phyloP scores from a whole-genome alignment of 2,329 filamentous ascomycete genomes.

The Ceratocystiopsis minuta region DNA sequence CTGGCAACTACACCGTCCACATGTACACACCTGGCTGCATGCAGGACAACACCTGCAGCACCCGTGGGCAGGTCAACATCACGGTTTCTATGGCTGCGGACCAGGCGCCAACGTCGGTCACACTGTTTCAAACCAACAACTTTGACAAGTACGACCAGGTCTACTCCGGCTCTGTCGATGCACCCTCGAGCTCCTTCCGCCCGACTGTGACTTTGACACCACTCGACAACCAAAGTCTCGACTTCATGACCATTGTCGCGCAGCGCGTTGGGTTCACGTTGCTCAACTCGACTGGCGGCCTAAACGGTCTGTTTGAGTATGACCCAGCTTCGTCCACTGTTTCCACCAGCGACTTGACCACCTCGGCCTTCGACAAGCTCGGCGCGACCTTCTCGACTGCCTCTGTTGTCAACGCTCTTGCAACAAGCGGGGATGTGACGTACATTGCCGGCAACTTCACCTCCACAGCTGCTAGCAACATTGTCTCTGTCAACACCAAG shows the following conservation, averaged over 20 bases:
- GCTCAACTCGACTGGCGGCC: conserved; percentile 53
- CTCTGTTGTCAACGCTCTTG: conserved; percentile 55
- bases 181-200: conserved; percentile 52
- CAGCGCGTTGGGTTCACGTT: conserved; percentile 67
- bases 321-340: conserved; percentile 45
- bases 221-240: conserved; percentile 39
- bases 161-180: conserved; percentile 71
- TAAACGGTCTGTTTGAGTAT: conserved; percentile 86
- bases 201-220: conserved; percentile 66
- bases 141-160: conserved; percentile 94
- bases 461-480: conserved; percentile 48
- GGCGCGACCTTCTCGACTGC: conserved; percentile 48
- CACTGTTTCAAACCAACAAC: conserved; percentile 76
- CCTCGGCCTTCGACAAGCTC: conserved; percentile 59
- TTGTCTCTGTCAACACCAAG: conserved; percentile 54
- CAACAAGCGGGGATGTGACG: conserved; percentile 41
- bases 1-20: conserved; percentile 80
- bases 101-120: conserved; percentile 33
- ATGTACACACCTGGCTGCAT: conserved; percentile 85
- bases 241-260: conserved; percentile 63
- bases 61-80: conserved; percentile 66
- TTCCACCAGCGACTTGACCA: conserved; percentile 43
- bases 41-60: conserved; percentile 57
- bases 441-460: conserved; percentile 80
- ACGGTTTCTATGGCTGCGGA: conserved; percentile 25